These are phyloP conservation scores for Gossypium bickii DNA, from an alignment of 345 rosid species.

Conservation along the genomic window DNA sequence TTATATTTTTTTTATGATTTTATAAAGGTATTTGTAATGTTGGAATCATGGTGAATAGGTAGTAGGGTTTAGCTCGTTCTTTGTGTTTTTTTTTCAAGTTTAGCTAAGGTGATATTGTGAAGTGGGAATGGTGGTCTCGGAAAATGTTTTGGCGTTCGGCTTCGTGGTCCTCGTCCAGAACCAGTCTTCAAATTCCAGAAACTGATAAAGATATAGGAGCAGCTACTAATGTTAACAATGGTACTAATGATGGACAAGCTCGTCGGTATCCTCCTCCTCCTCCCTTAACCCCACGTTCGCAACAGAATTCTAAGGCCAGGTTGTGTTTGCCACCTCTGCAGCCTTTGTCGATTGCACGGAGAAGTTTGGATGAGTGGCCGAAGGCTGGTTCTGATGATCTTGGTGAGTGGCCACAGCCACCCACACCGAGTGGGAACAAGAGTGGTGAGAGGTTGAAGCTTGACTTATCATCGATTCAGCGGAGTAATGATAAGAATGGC, in stretches of 20 bases:
- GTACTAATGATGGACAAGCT: constrained; percentile 33
- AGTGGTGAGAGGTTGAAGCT: constrained; percentile 89
- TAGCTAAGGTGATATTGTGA: constrained; percentile 9
- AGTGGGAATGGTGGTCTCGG: constrained; percentile 74
- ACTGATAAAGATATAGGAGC: constrained; percentile 37
- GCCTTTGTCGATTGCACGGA: constrained; percentile 81
- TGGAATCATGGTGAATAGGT: constrained; percentile 4
- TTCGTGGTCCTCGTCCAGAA: constrained; percentile 95
- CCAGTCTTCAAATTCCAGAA: constrained; percentile 52
- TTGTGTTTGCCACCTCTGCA: constrained; percentile 94
- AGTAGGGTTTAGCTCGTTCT: constrained; percentile 19
- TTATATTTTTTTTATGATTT: neutral
- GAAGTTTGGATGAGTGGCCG: constrained; percentile 99
- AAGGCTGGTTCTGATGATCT: constrained; percentile 90
- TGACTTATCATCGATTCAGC: constrained; percentile 76
- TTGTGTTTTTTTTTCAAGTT: constrained; percentile 19
- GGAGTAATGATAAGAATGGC: constrained; percentile 57
- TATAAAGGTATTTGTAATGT: constrained; percentile 2
- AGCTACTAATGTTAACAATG: constrained; percentile 40
- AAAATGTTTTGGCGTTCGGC: constrained; percentile 94
- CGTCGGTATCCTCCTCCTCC: constrained; percentile 54
- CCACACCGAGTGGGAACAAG: constrained; percentile 77
- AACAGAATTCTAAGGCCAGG: constrained; percentile 78
- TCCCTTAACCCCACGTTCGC: constrained; percentile 88
- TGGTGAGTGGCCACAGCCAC: constrained; percentile 96